A percentile compares a stretch with the other conserved stretches of the same genome.
Conservation (phyloP, 1,139 yeast species). For the Debaryomycetaceae sp. region DNA sequence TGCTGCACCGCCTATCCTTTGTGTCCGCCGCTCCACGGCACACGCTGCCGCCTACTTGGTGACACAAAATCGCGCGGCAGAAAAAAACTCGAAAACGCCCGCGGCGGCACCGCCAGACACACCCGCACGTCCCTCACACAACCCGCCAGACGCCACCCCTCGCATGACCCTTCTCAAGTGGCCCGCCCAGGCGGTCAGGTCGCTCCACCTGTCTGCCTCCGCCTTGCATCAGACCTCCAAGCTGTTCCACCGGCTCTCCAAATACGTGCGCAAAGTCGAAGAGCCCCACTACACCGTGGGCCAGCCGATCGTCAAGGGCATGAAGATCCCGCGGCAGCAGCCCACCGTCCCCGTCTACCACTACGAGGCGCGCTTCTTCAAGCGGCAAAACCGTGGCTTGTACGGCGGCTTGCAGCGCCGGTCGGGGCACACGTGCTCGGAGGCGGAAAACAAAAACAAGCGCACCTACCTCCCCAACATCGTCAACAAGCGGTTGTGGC, state of each 20-base stretch:
- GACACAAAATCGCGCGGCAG: no score
- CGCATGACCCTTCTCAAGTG: slow-evolving; percentile 6
- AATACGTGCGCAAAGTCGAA: slow-evolving; percentile 36
- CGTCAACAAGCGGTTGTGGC: slow-evolving; percentile 72
- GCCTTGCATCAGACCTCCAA: slow-evolving; percentile 9
- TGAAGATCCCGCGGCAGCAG: slow-evolving; percentile 44
- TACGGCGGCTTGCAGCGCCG: slow-evolving; percentile 85
- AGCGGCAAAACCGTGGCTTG: slow-evolving; percentile 81
- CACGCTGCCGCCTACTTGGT: no score
- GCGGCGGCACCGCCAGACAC: no score
- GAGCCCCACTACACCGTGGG: slow-evolving; percentile 32
- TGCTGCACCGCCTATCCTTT: no score
- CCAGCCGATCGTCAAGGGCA: slow-evolving; percentile 25
- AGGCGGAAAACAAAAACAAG: slow-evolving; percentile 64
- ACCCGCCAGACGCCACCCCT: no score
- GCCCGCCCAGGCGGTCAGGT: slow-evolving; percentile 6
- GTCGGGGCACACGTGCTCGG: slow-evolving; percentile 75
- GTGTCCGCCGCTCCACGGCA: no score
- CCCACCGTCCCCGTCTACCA: slow-evolving; percentile 71
- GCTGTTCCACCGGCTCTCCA: slow-evolving; percentile 36
- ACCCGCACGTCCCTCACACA: no score
- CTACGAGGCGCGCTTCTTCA: slow-evolving; percentile 71
- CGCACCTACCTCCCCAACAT: slow-evolving; percentile 83
- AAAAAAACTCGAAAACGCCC: no score
- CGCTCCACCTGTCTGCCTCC: slow-evolving; percentile 5